A percentile compares a stretch with the other conserved stretches of the same genome.
phyloP scores from a whole-genome alignment of 306 rosid species.

The Purshia tridentata region DNA sequence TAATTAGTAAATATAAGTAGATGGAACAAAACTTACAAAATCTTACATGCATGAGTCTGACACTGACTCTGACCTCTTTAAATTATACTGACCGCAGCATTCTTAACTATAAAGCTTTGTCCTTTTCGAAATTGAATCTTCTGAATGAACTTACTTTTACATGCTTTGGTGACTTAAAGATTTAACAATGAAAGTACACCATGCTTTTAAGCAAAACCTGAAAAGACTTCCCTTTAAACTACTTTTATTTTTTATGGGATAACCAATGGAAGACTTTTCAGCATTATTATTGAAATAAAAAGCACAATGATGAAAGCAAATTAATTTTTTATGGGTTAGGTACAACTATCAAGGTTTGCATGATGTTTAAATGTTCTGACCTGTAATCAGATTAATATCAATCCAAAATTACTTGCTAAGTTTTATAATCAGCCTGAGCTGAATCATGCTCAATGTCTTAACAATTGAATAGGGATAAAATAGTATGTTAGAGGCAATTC shows the following conservation, averaged over 20 bases:
- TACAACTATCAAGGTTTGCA: background rate
- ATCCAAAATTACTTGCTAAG: background rate
- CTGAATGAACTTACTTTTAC: background rate
- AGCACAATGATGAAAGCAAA: background rate
- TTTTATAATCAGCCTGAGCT: background rate
- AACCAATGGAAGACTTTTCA: slow-evolving; percentile 9
- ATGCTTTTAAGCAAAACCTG: background rate
- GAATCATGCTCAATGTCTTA: background rate
- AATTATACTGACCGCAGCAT: background rate
- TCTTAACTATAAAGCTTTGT: background rate
- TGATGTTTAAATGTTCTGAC: background rate
- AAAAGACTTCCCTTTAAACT: background rate
- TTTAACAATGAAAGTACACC: slow-evolving; percentile 7
- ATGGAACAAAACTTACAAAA: no score
- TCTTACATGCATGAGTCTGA: no score
- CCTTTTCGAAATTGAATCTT: background rate
- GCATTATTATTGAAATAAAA: background rate
- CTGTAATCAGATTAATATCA: background rate
- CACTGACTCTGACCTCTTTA: no score
- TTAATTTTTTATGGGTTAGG: background rate
- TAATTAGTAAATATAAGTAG: no score
- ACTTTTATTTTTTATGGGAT: background rate
- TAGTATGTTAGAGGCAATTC: no score
- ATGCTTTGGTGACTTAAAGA: background rate
- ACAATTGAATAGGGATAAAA: background rate